Evolutionary conservation across 2,329 filamentous ascomycete species (phyloP).

Genomic region (Penicillium fuscoglaucum): DNA sequence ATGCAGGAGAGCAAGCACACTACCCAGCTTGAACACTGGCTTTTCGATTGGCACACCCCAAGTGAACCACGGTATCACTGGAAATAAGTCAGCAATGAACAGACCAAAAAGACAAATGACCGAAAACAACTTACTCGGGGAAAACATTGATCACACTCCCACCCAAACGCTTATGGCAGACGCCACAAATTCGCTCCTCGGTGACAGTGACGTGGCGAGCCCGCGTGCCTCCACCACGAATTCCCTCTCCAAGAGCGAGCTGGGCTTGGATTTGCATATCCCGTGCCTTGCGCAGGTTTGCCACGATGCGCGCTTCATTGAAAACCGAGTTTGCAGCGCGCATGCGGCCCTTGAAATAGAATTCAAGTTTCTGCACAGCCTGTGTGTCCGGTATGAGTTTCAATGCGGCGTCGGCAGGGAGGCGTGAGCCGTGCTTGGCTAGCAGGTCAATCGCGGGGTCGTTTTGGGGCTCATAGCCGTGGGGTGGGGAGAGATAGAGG

Average conservation of each 20-base stretch:
- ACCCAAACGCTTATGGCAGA: constrained; percentile 90
- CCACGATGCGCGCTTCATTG: constrained; percentile 76
- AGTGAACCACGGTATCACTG: constrained; percentile 68
- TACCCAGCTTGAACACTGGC: constrained; percentile 26
- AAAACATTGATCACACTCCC: constrained; percentile 88
- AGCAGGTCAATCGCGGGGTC: constrained; percentile 80
- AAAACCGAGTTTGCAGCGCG: constrained; percentile 78
- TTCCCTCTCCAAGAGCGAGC: constrained; percentile 70
- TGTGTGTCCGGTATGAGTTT: constrained; percentile 80
- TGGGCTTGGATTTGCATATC: constrained; percentile 73
- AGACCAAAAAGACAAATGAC: neutral
- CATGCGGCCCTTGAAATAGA: constrained; percentile 90
- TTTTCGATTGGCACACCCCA: constrained; percentile 66
- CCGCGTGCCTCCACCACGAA: constrained; percentile 52
- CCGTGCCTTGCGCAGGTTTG: constrained; percentile 73
- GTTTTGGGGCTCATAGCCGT: constrained; percentile 70
- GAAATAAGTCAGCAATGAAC: constrained; percentile 20
- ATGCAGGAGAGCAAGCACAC: constrained; percentile 15
- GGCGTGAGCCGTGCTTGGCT: constrained; percentile 86
- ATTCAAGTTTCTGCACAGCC: constrained; percentile 75
- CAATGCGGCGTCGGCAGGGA: constrained; percentile 83
- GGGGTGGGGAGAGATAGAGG: constrained; percentile 80
- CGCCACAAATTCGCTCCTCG: constrained; percentile 85
- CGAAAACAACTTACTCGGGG: constrained; percentile 64
- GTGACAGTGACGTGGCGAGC: constrained; percentile 74